phyloP scores from a whole-genome alignment of 192 early-diverging fungal genomes.

The Chytriomyces sp. region DNA sequence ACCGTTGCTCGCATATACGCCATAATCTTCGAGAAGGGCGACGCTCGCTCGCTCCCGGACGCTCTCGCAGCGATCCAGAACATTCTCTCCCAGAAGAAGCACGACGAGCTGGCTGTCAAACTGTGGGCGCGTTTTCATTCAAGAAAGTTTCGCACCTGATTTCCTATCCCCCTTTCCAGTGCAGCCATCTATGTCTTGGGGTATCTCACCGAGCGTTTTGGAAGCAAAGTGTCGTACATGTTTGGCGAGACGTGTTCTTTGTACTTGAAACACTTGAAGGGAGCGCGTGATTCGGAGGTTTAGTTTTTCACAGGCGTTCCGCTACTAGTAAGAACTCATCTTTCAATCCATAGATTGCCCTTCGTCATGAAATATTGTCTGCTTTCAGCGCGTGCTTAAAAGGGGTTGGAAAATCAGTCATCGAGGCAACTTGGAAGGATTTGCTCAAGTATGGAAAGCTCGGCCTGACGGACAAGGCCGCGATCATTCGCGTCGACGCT shows the following conservation, averaged over 20 bases:
- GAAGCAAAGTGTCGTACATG: too few species aligned
- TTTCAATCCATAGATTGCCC: conserved; percentile 19
- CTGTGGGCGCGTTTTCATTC: conserved; percentile 51
- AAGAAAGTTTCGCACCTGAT: neutral
- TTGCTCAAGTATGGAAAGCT: conserved; percentile 63
- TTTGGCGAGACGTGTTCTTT: conserved; percentile 4
- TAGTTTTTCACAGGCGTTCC: conserved; percentile 8
- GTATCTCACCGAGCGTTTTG: too few species aligned
- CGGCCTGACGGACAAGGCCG: conserved; percentile 72
- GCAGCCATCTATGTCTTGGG: conserved; percentile 78
- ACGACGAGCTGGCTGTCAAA: conserved; percentile 63
- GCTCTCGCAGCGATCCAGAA: conserved; percentile 68
- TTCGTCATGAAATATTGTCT: conserved; percentile 71
- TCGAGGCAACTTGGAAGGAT: conserved; percentile 73
- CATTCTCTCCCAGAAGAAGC: conserved; percentile 58
- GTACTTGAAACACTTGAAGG: neutral
- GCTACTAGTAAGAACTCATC: neutral
- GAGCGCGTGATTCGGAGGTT: conserved; percentile 12
- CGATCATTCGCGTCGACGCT: conserved; percentile 64
- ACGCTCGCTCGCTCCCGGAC: conserved; percentile 74
- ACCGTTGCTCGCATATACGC: conserved; percentile 73
- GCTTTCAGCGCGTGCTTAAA: conserved; percentile 66
- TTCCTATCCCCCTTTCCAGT: conserved; percentile 40
- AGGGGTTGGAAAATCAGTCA: conserved; percentile 73
- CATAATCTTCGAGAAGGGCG: conserved; percentile 74